Evolutionary conservation across 495 filamentous ascomycete genomes (phyloP), one percentile per base, ranked within the genome.

Genomic region (Talaromyces proteolyticus): DNA sequence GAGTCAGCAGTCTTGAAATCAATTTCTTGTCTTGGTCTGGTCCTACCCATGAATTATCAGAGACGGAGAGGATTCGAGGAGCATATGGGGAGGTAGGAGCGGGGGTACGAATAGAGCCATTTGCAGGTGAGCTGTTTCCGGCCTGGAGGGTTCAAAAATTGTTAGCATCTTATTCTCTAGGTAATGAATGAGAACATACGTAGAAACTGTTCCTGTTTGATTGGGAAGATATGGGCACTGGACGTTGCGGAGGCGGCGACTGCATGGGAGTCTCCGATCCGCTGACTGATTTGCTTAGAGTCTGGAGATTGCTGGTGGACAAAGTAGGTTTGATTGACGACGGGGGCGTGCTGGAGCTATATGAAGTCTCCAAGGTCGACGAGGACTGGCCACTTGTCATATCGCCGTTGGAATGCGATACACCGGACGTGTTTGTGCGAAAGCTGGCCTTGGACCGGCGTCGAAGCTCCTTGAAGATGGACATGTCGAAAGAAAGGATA

Each of bases 11-110:
- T 3, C 39, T 29, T 25, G 20, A 29, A 16, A 17, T 38, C 40
- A 21, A 18, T 25, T 39, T 42, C 16, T 23, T 25, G 63, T 63
- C n/a, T 19, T 20, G 22, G 55, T 21, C 55, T 47, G 20, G 55
- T 16, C 49, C 51, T 74, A 95, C 90, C 88, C 88, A 93, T 24
- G 87, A 81, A 56, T 84, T 87, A 42, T 96, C 89, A 17, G 80
- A 73, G 18, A 95, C 72, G 20, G 88, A 93, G 11, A 83, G 62
- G 17, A 96, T 77, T 48, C 80, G 76, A 11, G 90, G 91, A 20
- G 88, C 86, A 65, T 87, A 91, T 42, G 84, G 81, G 17, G 90
- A 94, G 8, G 80, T 76, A 2, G 78, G 78, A 46, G 76, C 66
- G 44, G 74, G 70, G 43, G 80, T 70, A 26, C 70, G 69, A 44